A percentile compares a stretch with the other conserved stretches of the same genome.
Conservation (phyloP, 2,329 filamentous ascomycete genomes). For the Aspergillus sp. region DNA sequence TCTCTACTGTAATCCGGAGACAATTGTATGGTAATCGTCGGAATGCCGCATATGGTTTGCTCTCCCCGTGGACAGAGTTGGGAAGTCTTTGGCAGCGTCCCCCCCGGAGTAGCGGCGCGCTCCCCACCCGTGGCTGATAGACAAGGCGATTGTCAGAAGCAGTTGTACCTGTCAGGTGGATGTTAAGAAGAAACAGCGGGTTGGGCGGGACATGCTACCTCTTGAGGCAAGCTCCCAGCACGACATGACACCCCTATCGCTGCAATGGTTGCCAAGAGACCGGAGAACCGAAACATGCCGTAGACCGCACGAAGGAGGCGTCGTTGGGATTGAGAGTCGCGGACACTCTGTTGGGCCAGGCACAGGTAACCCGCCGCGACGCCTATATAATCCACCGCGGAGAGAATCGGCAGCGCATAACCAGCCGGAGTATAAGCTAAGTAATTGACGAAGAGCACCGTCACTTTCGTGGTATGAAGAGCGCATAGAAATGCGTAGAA, state of each 20-base stretch:
- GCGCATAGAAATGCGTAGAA: not conserved
- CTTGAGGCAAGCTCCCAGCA: not conserved
- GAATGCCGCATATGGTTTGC: too few species aligned
- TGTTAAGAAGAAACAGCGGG: not conserved
- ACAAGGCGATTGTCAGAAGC: not conserved
- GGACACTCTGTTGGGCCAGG: not conserved
- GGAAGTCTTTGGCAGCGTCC: not conserved
- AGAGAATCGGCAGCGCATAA: slow-evolving; percentile 5
- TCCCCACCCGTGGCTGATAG: not conserved
- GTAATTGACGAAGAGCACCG: not conserved
- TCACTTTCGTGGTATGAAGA: not conserved
- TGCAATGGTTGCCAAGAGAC: not conserved
- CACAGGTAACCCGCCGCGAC: slow-evolving; percentile 3
- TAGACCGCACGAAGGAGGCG: not conserved
- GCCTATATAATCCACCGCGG: not conserved
- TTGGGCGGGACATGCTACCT: not conserved
- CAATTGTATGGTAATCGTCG: not conserved
- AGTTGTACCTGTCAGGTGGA: not conserved
- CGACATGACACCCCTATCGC: not conserved
- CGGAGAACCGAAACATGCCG: not conserved
- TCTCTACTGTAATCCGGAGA: too few species aligned
- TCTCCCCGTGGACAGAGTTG: too few species aligned
- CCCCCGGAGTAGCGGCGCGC: not conserved
- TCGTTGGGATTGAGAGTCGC: not conserved
- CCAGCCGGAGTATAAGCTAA: slow-evolving; percentile 2